Conservation (phyloP, 495 filamentous ascomycete species). For the Neurospora cerealis region DNA sequence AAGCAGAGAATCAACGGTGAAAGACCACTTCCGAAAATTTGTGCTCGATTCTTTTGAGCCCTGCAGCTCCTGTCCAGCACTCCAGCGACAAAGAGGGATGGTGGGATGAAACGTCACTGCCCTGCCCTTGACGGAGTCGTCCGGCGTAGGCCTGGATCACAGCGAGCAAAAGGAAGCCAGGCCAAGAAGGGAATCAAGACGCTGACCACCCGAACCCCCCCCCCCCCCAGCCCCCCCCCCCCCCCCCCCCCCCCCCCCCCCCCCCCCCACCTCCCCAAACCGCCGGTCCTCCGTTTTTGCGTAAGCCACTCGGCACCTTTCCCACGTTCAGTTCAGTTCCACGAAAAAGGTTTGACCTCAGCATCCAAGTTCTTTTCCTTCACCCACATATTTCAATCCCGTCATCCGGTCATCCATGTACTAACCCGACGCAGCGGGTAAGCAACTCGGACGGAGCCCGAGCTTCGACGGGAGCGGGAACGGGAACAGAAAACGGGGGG, state of each 20-base stretch:
- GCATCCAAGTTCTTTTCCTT: too few species aligned
- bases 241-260: too few species aligned
- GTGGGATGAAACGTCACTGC: not conserved
- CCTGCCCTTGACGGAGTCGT: not conserved
- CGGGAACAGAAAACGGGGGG: not conserved
- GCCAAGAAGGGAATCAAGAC: not conserved
- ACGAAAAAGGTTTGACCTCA: not conserved
- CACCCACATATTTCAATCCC: not conserved
- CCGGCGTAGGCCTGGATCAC: not conserved
- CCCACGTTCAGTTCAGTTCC: not conserved
- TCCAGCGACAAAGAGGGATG: not conserved
- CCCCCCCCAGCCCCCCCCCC: too few species aligned
- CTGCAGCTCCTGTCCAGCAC: too few species aligned
- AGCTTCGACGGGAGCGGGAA: not conserved
- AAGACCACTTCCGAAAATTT: not conserved
- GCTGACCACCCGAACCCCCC: not conserved
- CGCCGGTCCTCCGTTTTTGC: not conserved
- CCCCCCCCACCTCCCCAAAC: not conserved
- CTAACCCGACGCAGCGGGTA: not conserved
- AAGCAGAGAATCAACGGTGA: not conserved
- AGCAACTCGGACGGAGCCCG: not conserved
- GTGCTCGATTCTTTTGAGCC: not conserved
- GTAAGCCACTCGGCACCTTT: not conserved
- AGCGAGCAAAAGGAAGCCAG: not conserved
- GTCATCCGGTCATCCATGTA: not conserved